A percentile compares a stretch with the other conserved stretches of the same genome.
Evolutionary conservation across 768 basidiomycete genomes (phyloP).

Genomic region (Termitomyces sp.): DNA sequence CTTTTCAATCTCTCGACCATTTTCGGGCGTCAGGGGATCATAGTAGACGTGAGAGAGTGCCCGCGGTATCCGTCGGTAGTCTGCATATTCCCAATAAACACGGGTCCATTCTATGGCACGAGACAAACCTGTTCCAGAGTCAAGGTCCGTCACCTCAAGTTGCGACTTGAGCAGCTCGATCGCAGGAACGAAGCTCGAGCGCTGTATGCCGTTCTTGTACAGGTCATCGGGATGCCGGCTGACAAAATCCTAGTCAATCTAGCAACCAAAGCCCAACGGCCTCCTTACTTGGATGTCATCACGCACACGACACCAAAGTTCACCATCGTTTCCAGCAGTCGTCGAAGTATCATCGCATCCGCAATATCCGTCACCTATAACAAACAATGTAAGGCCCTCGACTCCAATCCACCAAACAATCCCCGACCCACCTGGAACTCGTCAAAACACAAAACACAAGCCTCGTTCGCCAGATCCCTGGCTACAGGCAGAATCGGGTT

Average conservation of each 20-base stretch:
- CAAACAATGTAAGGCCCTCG: neutral
- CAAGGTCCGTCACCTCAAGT: slow-evolving; percentile 86
- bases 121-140: slow-evolving; percentile 83
- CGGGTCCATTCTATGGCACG: neutral
- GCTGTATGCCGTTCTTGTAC: slow-evolving; percentile 98
- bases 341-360: slow-evolving; percentile 95
- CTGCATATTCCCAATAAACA: slow-evolving; percentile 30
- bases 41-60: slow-evolving; percentile 94
- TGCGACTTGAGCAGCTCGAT: slow-evolving; percentile 88
- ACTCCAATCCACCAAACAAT: too few species aligned
- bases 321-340: slow-evolving; percentile 81
- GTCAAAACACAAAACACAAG: slow-evolving; percentile 89
- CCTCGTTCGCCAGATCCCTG: slow-evolving; percentile 77
- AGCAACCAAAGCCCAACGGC: neutral
- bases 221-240: slow-evolving; percentile 97
- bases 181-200: slow-evolving; percentile 89
- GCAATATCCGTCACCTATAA: slow-evolving; percentile 90
- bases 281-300: slow-evolving; percentile 93
- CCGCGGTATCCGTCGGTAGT: slow-evolving; percentile 92
- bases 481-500: slow-evolving; percentile 89
- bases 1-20: slow-evolving; percentile 67
- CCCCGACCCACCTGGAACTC: slow-evolving; percentile 79
- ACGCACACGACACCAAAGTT: slow-evolving; percentile 89
- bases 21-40: slow-evolving; percentile 66
- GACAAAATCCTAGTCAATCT: slow-evolving; percentile 1